A percentile compares a stretch with the other conserved stretches of the same genome.
Conservation (phyloP, 139 green algal species). For the Picochlorum sp. region DNA sequence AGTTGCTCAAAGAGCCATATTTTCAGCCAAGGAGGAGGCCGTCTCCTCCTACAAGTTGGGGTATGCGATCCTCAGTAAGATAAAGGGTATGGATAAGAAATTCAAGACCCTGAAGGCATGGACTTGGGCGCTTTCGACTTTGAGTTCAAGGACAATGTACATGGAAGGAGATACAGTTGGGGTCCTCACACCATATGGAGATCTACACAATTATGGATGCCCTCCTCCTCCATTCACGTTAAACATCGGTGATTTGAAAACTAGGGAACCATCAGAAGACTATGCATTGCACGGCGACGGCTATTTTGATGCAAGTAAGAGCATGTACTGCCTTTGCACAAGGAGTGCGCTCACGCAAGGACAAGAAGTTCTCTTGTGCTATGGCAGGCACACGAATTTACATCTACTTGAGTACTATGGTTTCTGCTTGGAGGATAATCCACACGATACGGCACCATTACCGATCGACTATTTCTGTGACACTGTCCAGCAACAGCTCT, state of each 20-base stretch:
- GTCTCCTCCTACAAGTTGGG: neutral
- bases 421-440: conserved; percentile 53
- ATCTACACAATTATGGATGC: conserved; percentile 81
- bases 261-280: too few relatives aligned
- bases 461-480: conserved; percentile 24
- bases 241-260: conserved; percentile 12
- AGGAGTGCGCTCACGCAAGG: conserved; percentile 35
- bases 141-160: conserved; percentile 68
- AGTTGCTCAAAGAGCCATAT: conserved; percentile 13
- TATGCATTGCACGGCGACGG: conserved; percentile 32
- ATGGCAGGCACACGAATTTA: conserved; percentile 78
- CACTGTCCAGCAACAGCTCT: neutral
- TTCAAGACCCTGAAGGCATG: neutral
- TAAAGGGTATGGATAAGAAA: too few relatives aligned
- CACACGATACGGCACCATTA: conserved; percentile 52
- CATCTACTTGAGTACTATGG: conserved; percentile 82
- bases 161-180: conserved; percentile 57
- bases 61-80: too few relatives aligned
- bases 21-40: conserved; percentile 21
- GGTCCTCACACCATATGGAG: conserved; percentile 68
- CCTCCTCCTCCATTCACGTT: conserved; percentile 45
- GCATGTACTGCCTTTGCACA: conserved; percentile 33
- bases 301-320: conserved; percentile 23
- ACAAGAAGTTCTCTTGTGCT: conserved; percentile 74
- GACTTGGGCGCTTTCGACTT: conserved; percentile 52